Evolutionary conservation across 2,329 filamentous ascomycete species (phyloP).

Genomic region (Zarea fungicola): DNA sequence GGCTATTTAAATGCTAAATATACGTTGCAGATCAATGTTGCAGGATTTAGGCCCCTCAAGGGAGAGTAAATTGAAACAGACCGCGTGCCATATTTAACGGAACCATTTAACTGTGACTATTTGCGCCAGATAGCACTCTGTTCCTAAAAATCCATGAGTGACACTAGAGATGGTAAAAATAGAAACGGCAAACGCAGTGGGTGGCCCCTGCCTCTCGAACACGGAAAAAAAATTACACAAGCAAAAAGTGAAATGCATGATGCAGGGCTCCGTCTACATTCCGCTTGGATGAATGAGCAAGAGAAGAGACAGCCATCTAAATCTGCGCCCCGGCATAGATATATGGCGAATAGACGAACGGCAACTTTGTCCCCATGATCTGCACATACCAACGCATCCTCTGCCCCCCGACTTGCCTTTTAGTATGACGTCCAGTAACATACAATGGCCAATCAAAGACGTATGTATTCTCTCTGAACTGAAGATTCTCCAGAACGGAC

Average conservation of each 20-base stretch:
- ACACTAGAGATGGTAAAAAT: slow-evolving; percentile 8
- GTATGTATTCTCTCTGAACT: slow-evolving; percentile 23
- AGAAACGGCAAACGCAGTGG: slow-evolving; percentile 9
- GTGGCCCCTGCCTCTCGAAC: slow-evolving; percentile 9
- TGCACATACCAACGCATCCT: neutral
- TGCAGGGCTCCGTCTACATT: neutral
- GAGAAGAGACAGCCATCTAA: neutral
- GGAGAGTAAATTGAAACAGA: no score
- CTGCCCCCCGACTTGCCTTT: no score
- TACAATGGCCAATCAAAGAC: slow-evolving; percentile 44
- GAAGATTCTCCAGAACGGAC: neutral
- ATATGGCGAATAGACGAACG: slow-evolving; percentile 1
- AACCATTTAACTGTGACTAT: neutral
- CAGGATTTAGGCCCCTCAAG: no score
- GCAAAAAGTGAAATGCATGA: neutral
- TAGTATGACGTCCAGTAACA: neutral
- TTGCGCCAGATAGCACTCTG: no score
- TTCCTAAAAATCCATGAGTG: no score
- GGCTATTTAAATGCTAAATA: neutral
- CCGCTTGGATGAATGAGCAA: neutral
- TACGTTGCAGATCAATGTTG: neutral
- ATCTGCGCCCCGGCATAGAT: neutral
- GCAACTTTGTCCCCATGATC: neutral
- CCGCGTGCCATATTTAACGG: neutral
- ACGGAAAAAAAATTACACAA: neutral